A percentile compares a stretch with the other conserved stretches of the same genome.
These are phyloP conservation scores for Graphium sp. DNA, from an alignment of 2,329 filamentous ascomycete species.

Conservation along the genomic window DNA sequence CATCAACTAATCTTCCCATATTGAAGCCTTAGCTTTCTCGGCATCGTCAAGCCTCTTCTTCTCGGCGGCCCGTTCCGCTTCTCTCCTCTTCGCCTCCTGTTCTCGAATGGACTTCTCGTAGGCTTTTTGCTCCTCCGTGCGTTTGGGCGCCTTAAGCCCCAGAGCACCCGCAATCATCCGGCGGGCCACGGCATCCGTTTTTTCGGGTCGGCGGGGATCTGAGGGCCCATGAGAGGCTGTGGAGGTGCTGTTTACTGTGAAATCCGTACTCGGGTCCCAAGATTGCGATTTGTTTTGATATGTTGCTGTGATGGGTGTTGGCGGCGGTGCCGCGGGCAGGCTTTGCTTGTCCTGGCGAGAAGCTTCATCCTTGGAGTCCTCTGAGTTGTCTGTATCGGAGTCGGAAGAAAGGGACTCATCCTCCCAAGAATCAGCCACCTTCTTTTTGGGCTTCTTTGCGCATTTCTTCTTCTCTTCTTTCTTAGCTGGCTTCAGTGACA, in stretches of 20 bases:
- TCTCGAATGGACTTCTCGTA: slow-evolving; percentile 73
- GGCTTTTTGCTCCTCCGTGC: slow-evolving; percentile 75
- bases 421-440: slow-evolving; percentile 27
- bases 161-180: slow-evolving; percentile 80
- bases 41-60: slow-evolving; percentile 42
- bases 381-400: slow-evolving; percentile 17
- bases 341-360: slow-evolving; percentile 10
- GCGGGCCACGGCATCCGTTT: slow-evolving; percentile 80
- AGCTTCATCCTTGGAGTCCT: no score
- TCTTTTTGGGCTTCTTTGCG: slow-evolving; percentile 8
- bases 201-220: slow-evolving; percentile 48
- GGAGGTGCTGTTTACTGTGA: no score
- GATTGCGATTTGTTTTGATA: slow-evolving; percentile 12
- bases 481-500: slow-evolving; percentile 12
- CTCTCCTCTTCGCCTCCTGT: slow-evolving; percentile 64
- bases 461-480: slow-evolving; percentile 4
- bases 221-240: slow-evolving; percentile 7
- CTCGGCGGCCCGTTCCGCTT: slow-evolving; percentile 54
- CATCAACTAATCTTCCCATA: slow-evolving; percentile 56
- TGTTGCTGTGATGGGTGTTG: slow-evolving; percentile 46
- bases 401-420: slow-evolving; percentile 38
- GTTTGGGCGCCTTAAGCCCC: slow-evolving; percentile 62
- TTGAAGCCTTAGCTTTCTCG: slow-evolving; percentile 62
- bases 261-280: no score
- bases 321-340: slow-evolving; percentile 39